Evolutionary conservation across 75 land plant species (phyloP), one percentile per base, ranked within the genome.

Genomic region (Picea sitchensis): DNA sequence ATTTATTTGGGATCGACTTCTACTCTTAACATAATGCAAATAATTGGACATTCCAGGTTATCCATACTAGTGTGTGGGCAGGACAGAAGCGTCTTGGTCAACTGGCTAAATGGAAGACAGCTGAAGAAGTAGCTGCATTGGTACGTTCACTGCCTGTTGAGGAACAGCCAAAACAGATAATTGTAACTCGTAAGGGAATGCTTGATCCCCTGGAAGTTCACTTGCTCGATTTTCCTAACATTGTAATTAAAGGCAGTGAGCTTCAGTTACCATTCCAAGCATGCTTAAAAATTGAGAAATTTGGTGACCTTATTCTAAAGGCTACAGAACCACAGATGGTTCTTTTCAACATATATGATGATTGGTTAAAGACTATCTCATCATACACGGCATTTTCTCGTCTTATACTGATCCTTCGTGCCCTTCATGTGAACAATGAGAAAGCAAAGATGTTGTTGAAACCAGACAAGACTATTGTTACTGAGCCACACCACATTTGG

Each of bases 311-410:
- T 73, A 98, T 98, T 76, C 79, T 98, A 65, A 98, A 95, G 82
- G 99, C 99, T 11, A 98, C 99, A 2, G 99, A 98, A 76, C 99
- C 99, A 15, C 99, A 98, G 79, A 98, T 98, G 99, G 96, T 98
- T 80, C 83, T 98, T 61, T 98, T 98, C 88, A 98, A 98, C 80
- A 93, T 98, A 12, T 98, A 98, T 87, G 99, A 98, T 84, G 99
- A 98, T 85, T 98, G 99, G 99, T 81, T 98, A 85, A 98, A 93
- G 87, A 95, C 94, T 75, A 95, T 98, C 20, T 98, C 99, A n/a
- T 98, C 99, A 56, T 98, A 98, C 74, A 98, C 99, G 65, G 99
- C 99, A 44, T 98, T 98, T 83, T 94, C 94, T 59, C 88, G 99
- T 47, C 88, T 98, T 18, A 95, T 98, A 57, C 79, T 98, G 80